Conservation (phyloP, 202 grass and related monocot species). For the Tripidium arundinaceum region DNA sequence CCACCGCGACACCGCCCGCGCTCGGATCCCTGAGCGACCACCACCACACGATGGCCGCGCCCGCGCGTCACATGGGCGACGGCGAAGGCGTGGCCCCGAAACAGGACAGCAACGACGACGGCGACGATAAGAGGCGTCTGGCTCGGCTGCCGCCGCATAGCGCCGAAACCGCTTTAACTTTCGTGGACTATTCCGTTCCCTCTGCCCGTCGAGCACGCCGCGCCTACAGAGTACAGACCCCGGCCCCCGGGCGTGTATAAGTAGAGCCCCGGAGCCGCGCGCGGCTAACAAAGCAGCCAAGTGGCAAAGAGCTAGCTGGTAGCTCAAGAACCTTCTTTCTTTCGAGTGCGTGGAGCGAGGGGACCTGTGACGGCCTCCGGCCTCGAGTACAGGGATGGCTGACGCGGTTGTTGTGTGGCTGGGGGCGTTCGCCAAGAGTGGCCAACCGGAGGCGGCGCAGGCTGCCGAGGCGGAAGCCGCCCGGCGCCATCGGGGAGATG, state of each 20-base stretch:
- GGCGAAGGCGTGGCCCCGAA: slow-evolving; percentile 3
- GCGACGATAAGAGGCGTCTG: neutral
- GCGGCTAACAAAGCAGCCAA: neutral
- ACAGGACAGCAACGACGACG: slow-evolving; percentile 13
- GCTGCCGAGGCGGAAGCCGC: neutral
- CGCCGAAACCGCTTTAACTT: neutral
- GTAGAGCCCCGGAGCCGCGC: slow-evolving; percentile 9
- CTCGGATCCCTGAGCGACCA: neutral
- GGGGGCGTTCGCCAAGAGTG: slow-evolving; percentile 50
- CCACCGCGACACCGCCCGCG: neutral
- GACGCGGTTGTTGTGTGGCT: slow-evolving; percentile 43
- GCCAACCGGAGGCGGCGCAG: slow-evolving; percentile 1
- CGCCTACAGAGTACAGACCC: neutral
- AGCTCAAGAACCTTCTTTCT: neutral
- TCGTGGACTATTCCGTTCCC: neutral
- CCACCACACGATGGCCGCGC: neutral
- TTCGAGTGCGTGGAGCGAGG: neutral
- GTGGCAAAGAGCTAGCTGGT: neutral
- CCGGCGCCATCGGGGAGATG: neutral
- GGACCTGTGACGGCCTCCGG: neutral
- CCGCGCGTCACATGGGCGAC: slow-evolving; percentile 29
- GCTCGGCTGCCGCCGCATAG: slow-evolving; percentile 1
- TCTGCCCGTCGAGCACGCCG: neutral
- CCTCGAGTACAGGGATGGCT: slow-evolving; percentile 34
- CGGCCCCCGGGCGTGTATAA: slow-evolving; percentile 1